Evolutionary conservation across 1,284 basidiomycete genomes (phyloP), one percentile per base, ranked within the genome.

Genomic region (Microbotryum silenes-acaulis): DNA sequence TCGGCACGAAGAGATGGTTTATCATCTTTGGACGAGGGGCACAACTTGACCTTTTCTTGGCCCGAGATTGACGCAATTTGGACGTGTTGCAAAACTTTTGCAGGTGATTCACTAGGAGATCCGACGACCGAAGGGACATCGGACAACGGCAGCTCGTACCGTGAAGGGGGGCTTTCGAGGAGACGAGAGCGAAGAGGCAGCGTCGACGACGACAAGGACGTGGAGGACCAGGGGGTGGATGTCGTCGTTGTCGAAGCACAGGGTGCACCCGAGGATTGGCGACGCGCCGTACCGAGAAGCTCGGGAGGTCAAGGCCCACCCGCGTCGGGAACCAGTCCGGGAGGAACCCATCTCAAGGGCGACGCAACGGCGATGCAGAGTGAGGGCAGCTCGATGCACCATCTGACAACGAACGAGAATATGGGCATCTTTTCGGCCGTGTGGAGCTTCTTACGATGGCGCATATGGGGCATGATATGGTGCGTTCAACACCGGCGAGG

Each of bases 231-330:
- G n/a, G 51, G 57, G 29, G 60, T 67, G 7, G 65, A 69, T 54
- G 67, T 66, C 59, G 59, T 69, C 18, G 67, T 69, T 16, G 67
- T 69, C 14, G 67, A 69, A 33, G 56, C 61, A 25, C 51, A 42
- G 4, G 51, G 46, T 4, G 54, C 57, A 3, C 66, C 57, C 51
- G 65, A 66, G 45, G 59, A 51, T 21, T 66, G 67, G 65, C 37
- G 37, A 42, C 37, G 37, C 0, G 55, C 55, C 21, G 29, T 44
- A 25, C 51, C 58, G 44, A 64, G 59, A 25, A 53, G 59, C 27
- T 54, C 58, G 14, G 46, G 57, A 4, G 52, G 52, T 2, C 56
- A 33, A 31, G 65, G 60, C 6, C 60, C 61, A 7, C 14, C 37
- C 16, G 37, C 37, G 37, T 48, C 55, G 20, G 62, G 57, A 7